Base-by-base conservation (phyloP, 805 yeast species). In the Pichia occidentalis region DNA sequence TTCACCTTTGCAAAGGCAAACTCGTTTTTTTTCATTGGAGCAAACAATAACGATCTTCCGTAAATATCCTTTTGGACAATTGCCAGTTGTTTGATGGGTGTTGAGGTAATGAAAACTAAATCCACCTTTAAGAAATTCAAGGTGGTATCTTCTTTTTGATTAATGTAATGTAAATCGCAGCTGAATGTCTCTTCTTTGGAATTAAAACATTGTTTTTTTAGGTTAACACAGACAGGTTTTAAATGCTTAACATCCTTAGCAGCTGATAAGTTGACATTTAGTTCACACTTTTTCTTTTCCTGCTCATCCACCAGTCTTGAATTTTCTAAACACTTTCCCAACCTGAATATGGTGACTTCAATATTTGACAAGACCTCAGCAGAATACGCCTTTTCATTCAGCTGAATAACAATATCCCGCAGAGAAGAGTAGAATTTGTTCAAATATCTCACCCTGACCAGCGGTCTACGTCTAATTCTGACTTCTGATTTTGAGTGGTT, bases 31-130 rank as follows among this genome's bases (percentile, higher is more conserved):
- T 51, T 47, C 19, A 65, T 44, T 17, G 61, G 60, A 7, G 67
- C 62, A 36, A 65, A 64, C 22, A 64, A 24, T 27, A 64, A 39
- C 6, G 59, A 46, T 18, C 57, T 49, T 5, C 55, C 56, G 24
- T 47, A 41, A 7, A 53, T 51, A 24, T 61, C 60, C 10, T 54
- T 36, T n/a, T 54, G 47, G 11, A 61, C 50, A 5, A 64, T 33
- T 7, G 61, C 64, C 13, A 57, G 24, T 8, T 47, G 39, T 13
- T 33, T 22, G 14, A 39, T 14, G 4, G 37, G 24, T 3, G 33
- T 21, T 19, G 38, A 24, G n/a, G 42, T 27, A 18, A 53, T 29
- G 28, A 53, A 44, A 7, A 45, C 14, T 4, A 53, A 27, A 38
- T 50, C 47, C 20, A 49, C 28, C 7, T 46, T 50, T 12, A 43